Percentiles rank a stretch among this genome's conserved stretches.
Conservation (phyloP, 2,329 filamentous ascomycete species). For the Alternaria gaisen region DNA sequence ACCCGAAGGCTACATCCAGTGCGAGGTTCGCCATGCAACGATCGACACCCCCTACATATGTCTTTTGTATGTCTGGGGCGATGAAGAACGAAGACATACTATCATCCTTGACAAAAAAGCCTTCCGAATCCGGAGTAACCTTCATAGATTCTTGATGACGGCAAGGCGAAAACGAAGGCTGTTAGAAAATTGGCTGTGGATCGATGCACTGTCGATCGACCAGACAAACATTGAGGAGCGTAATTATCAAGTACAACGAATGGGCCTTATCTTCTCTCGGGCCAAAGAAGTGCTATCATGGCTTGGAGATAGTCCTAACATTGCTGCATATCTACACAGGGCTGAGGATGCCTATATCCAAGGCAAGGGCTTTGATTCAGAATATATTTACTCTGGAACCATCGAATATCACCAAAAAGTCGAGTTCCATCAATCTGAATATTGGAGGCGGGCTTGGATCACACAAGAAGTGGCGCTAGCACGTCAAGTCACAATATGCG, state of each 20-base stretch:
- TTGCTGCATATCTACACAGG: neutral
- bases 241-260: neutral
- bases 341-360: too few species aligned
- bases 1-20: conserved; percentile 6
- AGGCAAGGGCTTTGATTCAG: too few species aligned
- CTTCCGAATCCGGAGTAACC: conserved; percentile 8
- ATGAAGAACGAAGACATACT: neutral
- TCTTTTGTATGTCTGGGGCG: conserved; percentile 22
- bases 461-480: conserved; percentile 10
- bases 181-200: neutral
- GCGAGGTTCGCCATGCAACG: conserved; percentile 5
- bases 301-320: neutral
- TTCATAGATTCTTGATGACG: conserved; percentile 7
- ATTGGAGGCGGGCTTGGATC: conserved; percentile 13
- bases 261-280: neutral
- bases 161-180: neutral
- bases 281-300: neutral
- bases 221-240: conserved; percentile 7
- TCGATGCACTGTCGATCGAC: conserved; percentile 16
- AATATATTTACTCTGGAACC: too few species aligned
- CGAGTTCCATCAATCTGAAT: neutral
- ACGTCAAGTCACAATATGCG: neutral
- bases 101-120: conserved; percentile 1
- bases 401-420: too few species aligned
- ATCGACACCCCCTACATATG: conserved; percentile 7